Evolutionary conservation across 345 rosid genomes (phyloP).

Genomic region (Cardamine chenopodiifolia): DNA sequence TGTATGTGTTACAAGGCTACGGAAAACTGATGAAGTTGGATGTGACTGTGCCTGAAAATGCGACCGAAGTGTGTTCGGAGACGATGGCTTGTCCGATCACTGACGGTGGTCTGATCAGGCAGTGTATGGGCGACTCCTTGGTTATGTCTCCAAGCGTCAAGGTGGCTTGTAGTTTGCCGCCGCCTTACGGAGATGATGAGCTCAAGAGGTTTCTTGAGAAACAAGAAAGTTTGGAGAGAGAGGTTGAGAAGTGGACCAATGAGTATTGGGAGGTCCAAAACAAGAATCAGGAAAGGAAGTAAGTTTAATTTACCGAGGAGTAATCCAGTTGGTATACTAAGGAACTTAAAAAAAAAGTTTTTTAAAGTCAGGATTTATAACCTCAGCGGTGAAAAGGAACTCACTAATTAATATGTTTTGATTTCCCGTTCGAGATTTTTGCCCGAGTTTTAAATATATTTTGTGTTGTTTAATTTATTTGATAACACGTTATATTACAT

Average conservation of each 20-base stretch:
- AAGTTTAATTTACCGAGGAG: background rate
- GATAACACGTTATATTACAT: background rate
- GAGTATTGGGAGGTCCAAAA: constrained; percentile 24
- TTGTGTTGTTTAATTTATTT: background rate
- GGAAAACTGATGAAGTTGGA: constrained; percentile 57
- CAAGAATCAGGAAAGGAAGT: background rate
- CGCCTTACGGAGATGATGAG: constrained; percentile 37
- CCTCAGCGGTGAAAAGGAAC: background rate
- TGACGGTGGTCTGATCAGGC: constrained; percentile 36
- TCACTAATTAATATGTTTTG: too few species aligned
- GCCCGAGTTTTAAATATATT: background rate
- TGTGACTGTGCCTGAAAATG: constrained; percentile 48
- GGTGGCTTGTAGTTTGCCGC: constrained; percentile 53
- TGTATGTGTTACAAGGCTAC: constrained; percentile 53
- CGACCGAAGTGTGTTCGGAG: constrained; percentile 49
- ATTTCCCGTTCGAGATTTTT: too few species aligned
- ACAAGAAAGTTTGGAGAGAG: constrained; percentile 31
- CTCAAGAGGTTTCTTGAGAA: constrained; percentile 40
- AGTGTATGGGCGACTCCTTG: constrained; percentile 56
- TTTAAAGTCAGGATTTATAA: background rate
- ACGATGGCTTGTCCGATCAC: constrained; percentile 45
- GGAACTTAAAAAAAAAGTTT: background rate
- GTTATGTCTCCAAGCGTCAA: constrained; percentile 49
- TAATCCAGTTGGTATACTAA: background rate
- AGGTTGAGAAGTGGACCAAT: constrained; percentile 45